Percentiles rank a stretch among this genome's conserved stretches.
Evolutionary conservation across 345 rosid species (phyloP).

Genomic region (Eutrema heterophyllum): DNA sequence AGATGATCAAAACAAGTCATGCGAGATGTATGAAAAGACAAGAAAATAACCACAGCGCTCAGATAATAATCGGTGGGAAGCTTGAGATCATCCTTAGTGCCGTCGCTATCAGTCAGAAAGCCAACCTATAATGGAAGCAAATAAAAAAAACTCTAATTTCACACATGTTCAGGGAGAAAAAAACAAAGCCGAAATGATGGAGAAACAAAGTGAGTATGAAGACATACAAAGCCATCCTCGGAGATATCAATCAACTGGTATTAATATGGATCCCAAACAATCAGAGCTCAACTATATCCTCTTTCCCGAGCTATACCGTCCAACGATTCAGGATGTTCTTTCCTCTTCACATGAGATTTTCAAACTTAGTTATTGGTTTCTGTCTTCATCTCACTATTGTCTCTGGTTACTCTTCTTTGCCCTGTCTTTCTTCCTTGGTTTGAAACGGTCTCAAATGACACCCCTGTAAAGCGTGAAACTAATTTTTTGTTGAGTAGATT

Average conservation of each 20-base stretch:
- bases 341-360: too few relatives aligned
- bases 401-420: too few relatives aligned
- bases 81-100: slow-evolving; percentile 75
- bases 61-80: slow-evolving; percentile 70
- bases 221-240: slow-evolving; percentile 75
- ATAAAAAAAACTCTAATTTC: not conserved
- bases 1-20: not conserved
- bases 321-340: too few relatives aligned
- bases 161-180: not conserved
- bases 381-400: too few relatives aligned
- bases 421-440: too few relatives aligned
- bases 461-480: too few relatives aligned
- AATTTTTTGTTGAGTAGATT: too few relatives aligned
- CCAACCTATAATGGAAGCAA: slow-evolving; percentile 41
- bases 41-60: slow-evolving; percentile 44
- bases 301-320: too few relatives aligned
- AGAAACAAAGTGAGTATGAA: not conserved
- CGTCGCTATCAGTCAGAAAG: slow-evolving; percentile 62
- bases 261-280: too few relatives aligned
- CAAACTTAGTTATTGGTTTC: too few relatives aligned
- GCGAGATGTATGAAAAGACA: not conserved
- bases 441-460: too few relatives aligned
- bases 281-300: too few relatives aligned
- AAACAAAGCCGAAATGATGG: not conserved
- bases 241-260: slow-evolving; percentile 79